Percentiles rank a stretch among this genome's conserved stretches.
These are phyloP conservation scores for Cercospora sesami DNA, from an alignment of 2,329 filamentous ascomycete genomes.

Conservation along the genomic window DNA sequence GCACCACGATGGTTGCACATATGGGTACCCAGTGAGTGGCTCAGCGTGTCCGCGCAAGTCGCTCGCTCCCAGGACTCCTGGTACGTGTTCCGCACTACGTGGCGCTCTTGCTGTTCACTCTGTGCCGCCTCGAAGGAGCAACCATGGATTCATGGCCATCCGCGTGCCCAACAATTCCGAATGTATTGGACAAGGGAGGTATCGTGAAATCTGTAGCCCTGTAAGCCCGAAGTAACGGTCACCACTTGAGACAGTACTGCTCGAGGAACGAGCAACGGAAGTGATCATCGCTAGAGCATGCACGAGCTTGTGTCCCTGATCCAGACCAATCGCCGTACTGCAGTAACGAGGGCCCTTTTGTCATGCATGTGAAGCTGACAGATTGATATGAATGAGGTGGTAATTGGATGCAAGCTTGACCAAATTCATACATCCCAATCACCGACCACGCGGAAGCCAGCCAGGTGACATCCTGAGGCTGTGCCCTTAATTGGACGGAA, in stretches of 20 bases:
- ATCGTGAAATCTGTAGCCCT: background rate
- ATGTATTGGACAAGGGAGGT: background rate
- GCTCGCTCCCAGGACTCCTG: background rate
- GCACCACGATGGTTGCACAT: constrained; percentile 3
- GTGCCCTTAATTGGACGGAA: background rate
- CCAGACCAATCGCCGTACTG: background rate
- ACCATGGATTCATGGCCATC: background rate
- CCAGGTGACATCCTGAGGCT: background rate
- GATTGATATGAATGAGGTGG: background rate
- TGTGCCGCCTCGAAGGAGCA: background rate
- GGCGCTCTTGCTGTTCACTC: background rate
- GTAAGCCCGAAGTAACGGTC: background rate
- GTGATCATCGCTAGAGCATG: background rate
- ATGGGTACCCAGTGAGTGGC: too few species aligned
- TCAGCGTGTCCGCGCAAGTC: background rate
- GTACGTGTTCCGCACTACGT: background rate
- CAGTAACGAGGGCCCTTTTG: background rate
- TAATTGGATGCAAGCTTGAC: background rate
- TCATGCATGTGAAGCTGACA: background rate
- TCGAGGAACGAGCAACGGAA: background rate
- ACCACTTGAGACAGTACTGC: background rate
- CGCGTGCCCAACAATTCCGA: background rate
- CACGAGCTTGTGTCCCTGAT: background rate
- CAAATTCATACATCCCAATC: background rate
- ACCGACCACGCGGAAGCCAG: background rate